Base-by-base conservation (phyloP, 768 basidiomycete species). In the Lactarius hatsudake region DNA sequence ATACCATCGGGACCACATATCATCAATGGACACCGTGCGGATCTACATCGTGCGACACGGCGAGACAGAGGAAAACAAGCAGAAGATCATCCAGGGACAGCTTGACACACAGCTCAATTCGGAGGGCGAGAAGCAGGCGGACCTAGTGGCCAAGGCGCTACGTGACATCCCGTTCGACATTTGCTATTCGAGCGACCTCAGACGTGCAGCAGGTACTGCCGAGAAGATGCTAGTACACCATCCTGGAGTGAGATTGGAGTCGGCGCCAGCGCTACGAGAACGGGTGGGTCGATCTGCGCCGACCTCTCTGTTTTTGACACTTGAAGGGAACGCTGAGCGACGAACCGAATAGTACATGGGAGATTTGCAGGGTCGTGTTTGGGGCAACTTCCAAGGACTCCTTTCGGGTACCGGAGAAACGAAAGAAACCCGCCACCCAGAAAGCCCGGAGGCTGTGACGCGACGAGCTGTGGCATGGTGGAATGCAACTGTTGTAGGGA, bases 41-140 rank as follows among this genome's bases (percentile, higher is more conserved):
- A 70, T 92, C 56, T 90, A 87, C 73, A 77, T 91, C 68, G 82
- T 91, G 59, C 86, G 91, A 53, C 91, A 93, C 71, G 91, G 90
- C 23, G 90, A 93, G 79, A 93, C 91, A 30, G 81, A 86, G 51
- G 86, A 83, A 72, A 93, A 93, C 75, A 77, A 80, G 61, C 76
- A 78, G 7, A 79, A 80, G 30, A 84, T 89, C 64, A 82, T 91
- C 55, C 91, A 94, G 79, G 92, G 92, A 48, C 92, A 94, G 10
- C 72, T 85, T 63, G 88, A 94, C 76, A 87, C 87, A 8, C 69
- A 75, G 48, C 80, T 94, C 72, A 93, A 93, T 71, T 82, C 80
- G 18, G 76, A 75, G 4, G 92, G 92, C 17, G 62, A 81, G 57
- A 77, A 78, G 62, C 91, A 94, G 75, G 88, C 88, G 26, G 72